Evolutionary conservation across 2,329 filamentous ascomycete species (phyloP).

Genomic region (Fusarium azukiicola): DNA sequence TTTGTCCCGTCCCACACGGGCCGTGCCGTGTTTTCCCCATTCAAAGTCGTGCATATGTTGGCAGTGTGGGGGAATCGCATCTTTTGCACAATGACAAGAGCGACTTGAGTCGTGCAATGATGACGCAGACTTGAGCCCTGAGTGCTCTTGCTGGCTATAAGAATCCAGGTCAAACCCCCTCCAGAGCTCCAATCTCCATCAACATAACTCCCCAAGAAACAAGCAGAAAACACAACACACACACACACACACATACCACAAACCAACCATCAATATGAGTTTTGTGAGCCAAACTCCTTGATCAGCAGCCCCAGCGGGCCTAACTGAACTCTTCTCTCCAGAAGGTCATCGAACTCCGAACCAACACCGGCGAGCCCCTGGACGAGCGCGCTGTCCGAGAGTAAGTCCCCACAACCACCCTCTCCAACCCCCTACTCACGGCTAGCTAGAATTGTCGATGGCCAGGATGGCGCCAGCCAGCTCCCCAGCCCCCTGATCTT

Average conservation of each 20-base stretch:
- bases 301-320: neutral
- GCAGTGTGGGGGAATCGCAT: neutral
- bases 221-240: neutral
- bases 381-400: neutral
- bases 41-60: neutral
- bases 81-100: neutral
- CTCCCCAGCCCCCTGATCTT: neutral
- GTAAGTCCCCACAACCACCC: neutral
- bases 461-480: neutral
- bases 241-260: neutral
- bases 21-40: neutral
- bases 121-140: neutral
- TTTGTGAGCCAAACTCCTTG: neutral
- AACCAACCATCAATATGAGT: neutral
- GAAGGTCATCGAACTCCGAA: conserved; percentile 2
- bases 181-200: neutral
- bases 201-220: neutral
- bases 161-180: neutral
- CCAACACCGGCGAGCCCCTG: neutral
- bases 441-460: neutral
- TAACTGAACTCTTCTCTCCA: neutral
- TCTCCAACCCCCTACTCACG: neutral
- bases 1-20: neutral
- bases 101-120: neutral
- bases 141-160: neutral